Evolutionary conservation across 1,139 yeast species (phyloP), one percentile per base, ranked within the genome.

Genomic region (Sugiyamaella xylanicola): DNA sequence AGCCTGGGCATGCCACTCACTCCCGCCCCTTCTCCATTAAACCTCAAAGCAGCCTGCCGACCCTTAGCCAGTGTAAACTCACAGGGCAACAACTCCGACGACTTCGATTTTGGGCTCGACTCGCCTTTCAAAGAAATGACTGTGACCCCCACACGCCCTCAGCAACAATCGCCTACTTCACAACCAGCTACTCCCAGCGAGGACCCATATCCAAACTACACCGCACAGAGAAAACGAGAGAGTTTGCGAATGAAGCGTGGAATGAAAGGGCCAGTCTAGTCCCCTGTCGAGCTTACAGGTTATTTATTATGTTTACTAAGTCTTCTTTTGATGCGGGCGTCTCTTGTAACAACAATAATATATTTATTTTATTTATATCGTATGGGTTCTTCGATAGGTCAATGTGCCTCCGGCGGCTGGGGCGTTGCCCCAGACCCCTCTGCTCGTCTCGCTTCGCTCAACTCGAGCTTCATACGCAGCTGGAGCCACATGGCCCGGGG

Each of bases 181-280:
- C 39, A 53, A 41, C 54, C 40, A 25, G 40, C 53, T 22, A 32
- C 55, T 43, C 48, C 42, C 15, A 29, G 16, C 11, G 67, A 61
- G 20, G 66, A 63, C 17, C 65, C 67, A 15, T 60, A 63, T 39
- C 63, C 65, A 11, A 68, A 68, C 51, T 64, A 64, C 50, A 69
- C 70, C 1, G 63, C 72, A 3, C 69, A 69, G 59, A 59, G 74
- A n/a, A 70, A 70, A 59, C 65, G 73, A 32, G 73, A 70, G 56
- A 67, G 72, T 43, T 57, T 70, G 55, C 65, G 71, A 46, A 63
- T 69, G 63, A 70, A 70, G 61, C 68, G 74, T 32, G 72, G 72
- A 7, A 59, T 63, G 51, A 60, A 58, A 40, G 51, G 39, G 19
- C 40, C 45, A 21, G 39, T 35, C 39, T 48, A 15, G 27, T 7